Evolutionary conservation across 768 basidiomycete species (phyloP).

Genomic region (Suillus hirtellus): DNA sequence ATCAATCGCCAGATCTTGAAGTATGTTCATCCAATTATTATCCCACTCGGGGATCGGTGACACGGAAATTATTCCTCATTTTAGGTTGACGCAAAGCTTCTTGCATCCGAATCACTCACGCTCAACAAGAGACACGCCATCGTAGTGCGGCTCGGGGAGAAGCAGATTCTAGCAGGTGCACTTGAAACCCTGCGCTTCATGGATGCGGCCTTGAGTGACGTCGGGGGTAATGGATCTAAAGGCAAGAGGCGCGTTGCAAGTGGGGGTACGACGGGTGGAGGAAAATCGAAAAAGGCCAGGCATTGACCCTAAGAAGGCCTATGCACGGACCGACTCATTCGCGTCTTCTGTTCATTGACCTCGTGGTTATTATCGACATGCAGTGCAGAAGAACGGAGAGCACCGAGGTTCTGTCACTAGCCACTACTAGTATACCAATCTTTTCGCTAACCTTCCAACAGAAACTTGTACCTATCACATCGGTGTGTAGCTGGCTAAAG

Average conservation of each 20-base stretch:
- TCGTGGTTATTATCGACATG: neutral
- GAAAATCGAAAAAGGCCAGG: neutral
- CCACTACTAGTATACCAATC: neutral
- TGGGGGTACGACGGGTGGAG: neutral
- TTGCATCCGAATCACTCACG: constrained; percentile 31
- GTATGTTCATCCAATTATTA: constrained; percentile 23
- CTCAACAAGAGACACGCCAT: constrained; percentile 60
- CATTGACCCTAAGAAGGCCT: neutral
- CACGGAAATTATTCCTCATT: constrained; percentile 17
- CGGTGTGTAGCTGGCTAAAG: neutral
- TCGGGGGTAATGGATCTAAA: neutral
- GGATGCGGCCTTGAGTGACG: constrained; percentile 14
- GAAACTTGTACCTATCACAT: neutral
- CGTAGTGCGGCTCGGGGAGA: constrained; percentile 79
- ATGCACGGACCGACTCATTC: neutral
- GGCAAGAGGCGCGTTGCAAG: constrained; percentile 6
- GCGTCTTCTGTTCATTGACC: too few species aligned
- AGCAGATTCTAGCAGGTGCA: constrained; percentile 53
- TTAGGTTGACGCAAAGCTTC: constrained; percentile 53
- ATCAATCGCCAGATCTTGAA: constrained; percentile 54
- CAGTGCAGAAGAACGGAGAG: neutral
- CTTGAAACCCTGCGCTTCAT: constrained; percentile 19
- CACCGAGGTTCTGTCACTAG: neutral
- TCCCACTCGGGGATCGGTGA: constrained; percentile 1
- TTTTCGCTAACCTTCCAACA: neutral